Evolutionary conservation across 1,284 basidiomycete genomes (phyloP).

Genomic region (Amylostereum areolatum): DNA sequence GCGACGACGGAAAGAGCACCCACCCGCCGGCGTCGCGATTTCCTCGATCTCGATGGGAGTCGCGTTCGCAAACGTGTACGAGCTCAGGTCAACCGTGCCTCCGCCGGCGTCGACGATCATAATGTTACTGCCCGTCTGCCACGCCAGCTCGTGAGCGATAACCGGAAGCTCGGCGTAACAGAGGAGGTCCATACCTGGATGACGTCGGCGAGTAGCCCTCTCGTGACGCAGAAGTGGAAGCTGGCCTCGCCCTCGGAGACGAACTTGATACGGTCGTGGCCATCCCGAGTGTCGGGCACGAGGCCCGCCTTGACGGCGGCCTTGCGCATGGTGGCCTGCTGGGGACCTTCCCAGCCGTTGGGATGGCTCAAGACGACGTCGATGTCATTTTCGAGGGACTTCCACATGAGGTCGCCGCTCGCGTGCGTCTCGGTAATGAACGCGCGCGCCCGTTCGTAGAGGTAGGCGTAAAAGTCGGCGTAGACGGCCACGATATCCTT

Average conservation of each 20-base stretch:
- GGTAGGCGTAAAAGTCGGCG: conserved; percentile 47
- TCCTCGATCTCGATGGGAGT: conserved; percentile 8
- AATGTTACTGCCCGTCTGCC: conserved; percentile 7
- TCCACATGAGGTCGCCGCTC: conserved; percentile 3
- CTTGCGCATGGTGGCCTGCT: conserved; percentile 26
- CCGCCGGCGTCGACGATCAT: conserved; percentile 14
- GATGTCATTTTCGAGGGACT: conserved; percentile 9
- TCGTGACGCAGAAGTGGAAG: conserved; percentile 33
- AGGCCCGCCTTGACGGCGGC: conserved; percentile 25
- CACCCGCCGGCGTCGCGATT: conserved; percentile 8
- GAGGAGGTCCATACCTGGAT: conserved; percentile 16
- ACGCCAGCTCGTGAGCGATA: neutral
- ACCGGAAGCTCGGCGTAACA: neutral
- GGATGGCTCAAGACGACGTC: conserved; percentile 30
- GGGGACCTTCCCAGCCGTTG: conserved; percentile 32
- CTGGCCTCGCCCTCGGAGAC: conserved; percentile 42
- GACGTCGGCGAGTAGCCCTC: conserved; percentile 23
- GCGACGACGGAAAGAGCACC: conserved; percentile 8
- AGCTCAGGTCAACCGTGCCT: conserved; percentile 13
- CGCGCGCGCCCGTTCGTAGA: conserved; percentile 33
- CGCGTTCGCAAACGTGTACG: conserved; percentile 4
- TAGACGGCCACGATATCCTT: conserved; percentile 43
- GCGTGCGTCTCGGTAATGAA: conserved; percentile 5
- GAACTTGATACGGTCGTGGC: conserved; percentile 27
- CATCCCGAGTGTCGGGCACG: conserved; percentile 17